Base-by-base conservation (phyloP, 306 rosid species). In the Inga oerstediana region DNA sequence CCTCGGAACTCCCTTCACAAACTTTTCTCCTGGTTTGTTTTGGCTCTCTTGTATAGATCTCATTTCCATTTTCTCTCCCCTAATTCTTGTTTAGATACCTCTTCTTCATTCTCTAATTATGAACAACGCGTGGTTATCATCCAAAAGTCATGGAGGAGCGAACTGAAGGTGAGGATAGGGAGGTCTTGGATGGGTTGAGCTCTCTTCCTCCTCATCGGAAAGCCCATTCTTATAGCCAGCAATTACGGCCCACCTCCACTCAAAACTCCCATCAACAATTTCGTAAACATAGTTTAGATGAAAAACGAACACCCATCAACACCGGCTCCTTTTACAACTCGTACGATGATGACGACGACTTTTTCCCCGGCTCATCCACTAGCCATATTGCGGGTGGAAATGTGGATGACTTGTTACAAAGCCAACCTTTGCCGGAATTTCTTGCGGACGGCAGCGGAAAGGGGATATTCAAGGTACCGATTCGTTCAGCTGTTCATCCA, bases 281-380 rank as follows among this genome's bases (percentile, higher is more conserved):
- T 5, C 93, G 99, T 48, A 95, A 95, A 78, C 99, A 95, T 78
- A 95, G 99, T 82, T 91, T 95, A 3, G 99, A 95, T 54, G 97
- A 95, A 1, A 86, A 85, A n/a, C 90, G 85, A 2, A 75, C 91
- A 22, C 88, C 90, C 3, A 80, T 17, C 24, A 64, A 78, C 72
- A 68, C 65, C 4, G 89, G 84, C 0, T 19, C 80, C 5, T 82
- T 84, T 54, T 85, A 86, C 10, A 89, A 88, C 70, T 89, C 95
- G 91, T 62, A 91, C 13, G 43, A 65, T 8, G 16, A 46, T 3
- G 54, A 48, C 19, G 17, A 48, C 54, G 54, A 48, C 17, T 4
- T 14, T 48, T 48, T 14, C 19, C 54, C 91, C 0, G 87, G 80
- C 81, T 90, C 97, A 10, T 85, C 89, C 43, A 43, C 43, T 35